Evolutionary conservation across 495 filamentous ascomycete species (phyloP), one percentile per base, ranked within the genome.

Genomic region (Neohortaea acidophila): DNA sequence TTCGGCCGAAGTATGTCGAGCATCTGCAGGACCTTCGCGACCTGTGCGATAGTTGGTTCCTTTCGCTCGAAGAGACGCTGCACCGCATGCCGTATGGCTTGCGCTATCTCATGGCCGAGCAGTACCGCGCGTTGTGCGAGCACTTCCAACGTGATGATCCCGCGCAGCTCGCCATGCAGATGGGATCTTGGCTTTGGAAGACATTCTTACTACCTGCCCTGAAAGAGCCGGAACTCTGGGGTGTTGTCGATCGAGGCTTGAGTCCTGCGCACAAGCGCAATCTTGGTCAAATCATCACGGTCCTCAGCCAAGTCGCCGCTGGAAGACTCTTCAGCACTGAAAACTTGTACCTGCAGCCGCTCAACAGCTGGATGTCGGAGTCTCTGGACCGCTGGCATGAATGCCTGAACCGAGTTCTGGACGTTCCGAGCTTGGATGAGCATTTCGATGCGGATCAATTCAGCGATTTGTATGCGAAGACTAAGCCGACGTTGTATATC

Each of bases 391-490:
- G 84, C 23, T 64, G 94, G 39, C 74, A 73, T 9, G 68, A 80
- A 11, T 82, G 83, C 22, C 34, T 49, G 11, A 26, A 40, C 8
- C 36, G 42, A 19, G 8, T 99, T 51, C 81, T 96, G 42, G 73
- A 75, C 10, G 77, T 96, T 14, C 78, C 80, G 32, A n/a, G 17
- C n/a, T 77, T 83, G 49, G 79, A 81, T 2, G 91, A 96, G 55
- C 69, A 72, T 31, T 97, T 94, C 55, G 91, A 94, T 54, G 94
- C 96, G 53, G 89, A 96, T 54, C 87, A 94, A 47, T 96, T 87
- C 68, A 94, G 94, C 48, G 89, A 99, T 52, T 71, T 96, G 19
- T 96, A 94, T 51, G 79, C 87, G 33, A 84, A 87, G 51, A 86
- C 82, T 36, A 92, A 93, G 53, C 89, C 89, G 2, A 96, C 87